These are phyloP conservation scores for Phytophthora idaei DNA, from an alignment of 352 stramenopile genomes.

Conservation along the genomic window DNA sequence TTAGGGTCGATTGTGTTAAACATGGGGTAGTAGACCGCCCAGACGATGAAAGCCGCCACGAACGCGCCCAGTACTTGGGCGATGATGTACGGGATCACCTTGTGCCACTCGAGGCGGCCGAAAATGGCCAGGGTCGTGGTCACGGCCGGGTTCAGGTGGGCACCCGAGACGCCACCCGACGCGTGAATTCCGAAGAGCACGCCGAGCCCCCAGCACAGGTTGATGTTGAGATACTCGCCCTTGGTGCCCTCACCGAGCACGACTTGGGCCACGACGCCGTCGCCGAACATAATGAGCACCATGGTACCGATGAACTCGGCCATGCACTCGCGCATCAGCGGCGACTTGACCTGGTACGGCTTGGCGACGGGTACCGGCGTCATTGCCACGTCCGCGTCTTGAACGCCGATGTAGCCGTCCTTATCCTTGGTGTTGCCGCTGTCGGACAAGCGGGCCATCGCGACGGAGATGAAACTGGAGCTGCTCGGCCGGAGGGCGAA, in stretches of 20 bases:
- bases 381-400: slow-evolving; percentile 28
- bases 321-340: slow-evolving; percentile 54
- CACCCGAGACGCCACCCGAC: slow-evolving; percentile 56
- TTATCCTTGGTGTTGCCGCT: slow-evolving; percentile 34
- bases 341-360: slow-evolving; percentile 43
- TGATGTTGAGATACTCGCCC: slow-evolving; percentile 77
- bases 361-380: slow-evolving; percentile 29
- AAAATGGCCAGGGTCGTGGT: slow-evolving; percentile 59
- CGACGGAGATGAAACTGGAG: background rate
- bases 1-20: slow-evolving; percentile 53
- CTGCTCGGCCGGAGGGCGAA: slow-evolving; percentile 15
- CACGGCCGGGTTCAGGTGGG: slow-evolving; percentile 73
- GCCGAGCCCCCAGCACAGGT: slow-evolving; percentile 70
- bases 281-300: slow-evolving; percentile 72
- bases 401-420: slow-evolving; percentile 38
- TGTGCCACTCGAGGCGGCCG: slow-evolving; percentile 49
- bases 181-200: slow-evolving; percentile 78
- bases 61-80: slow-evolving; percentile 64
- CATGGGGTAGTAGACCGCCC: slow-evolving; percentile 59
- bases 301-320: slow-evolving; percentile 70
- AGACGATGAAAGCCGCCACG: slow-evolving; percentile 49
- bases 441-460: slow-evolving; percentile 32
- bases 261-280: slow-evolving; percentile 68
- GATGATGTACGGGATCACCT: slow-evolving; percentile 53
- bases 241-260: slow-evolving; percentile 51